Evolutionary conservation across 345 rosid genomes (phyloP).

Genomic region (Euphorbia pulcherrima): DNA sequence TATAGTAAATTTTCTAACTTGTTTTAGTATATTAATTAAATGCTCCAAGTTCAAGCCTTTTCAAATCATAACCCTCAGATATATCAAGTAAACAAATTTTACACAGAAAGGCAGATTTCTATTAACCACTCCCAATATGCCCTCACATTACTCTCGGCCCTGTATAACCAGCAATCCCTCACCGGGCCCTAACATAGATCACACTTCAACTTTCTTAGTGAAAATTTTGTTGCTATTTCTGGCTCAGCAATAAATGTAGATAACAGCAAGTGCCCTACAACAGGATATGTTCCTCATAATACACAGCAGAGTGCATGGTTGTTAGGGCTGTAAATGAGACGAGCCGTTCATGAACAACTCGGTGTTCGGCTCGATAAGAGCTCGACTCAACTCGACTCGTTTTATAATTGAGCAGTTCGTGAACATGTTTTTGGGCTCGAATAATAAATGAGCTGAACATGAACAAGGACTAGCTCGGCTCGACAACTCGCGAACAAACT

Average conservation of each 20-base stretch:
- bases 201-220: background rate
- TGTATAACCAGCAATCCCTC: background rate
- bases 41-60: background rate
- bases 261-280: background rate
- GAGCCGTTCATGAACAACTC: no score
- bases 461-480: no score
- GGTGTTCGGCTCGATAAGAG: no score
- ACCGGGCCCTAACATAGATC: background rate
- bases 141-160: background rate
- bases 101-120: background rate
- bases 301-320: background rate
- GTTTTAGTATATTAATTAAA: no score
- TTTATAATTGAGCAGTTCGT: no score
- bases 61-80: background rate
- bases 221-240: background rate
- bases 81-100: background rate
- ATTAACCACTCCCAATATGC: background rate
- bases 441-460: no score
- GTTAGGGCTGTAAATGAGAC: no score
- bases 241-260: background rate
- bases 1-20: background rate
- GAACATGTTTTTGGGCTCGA: no score
- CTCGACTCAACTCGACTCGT: no score
- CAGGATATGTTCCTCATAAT: background rate
- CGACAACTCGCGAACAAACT: no score